phyloP scores from a whole-genome alignment of 2,329 filamentous ascomycete genomes.

The Colletotrichum nymphaeae region DNA sequence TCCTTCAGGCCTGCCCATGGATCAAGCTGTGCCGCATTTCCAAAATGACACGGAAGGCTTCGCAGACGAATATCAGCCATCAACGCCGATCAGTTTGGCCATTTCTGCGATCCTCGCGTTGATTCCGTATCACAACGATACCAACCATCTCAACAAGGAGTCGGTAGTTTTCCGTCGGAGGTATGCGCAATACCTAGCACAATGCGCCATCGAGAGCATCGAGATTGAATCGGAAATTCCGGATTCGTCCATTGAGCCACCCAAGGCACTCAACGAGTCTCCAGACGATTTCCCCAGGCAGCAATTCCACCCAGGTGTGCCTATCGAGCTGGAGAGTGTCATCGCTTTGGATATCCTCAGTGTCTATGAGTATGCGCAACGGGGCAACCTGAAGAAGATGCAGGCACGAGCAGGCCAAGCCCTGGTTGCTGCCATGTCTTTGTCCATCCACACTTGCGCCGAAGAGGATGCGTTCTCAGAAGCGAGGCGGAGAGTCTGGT shows the following conservation, averaged over 20 bases:
- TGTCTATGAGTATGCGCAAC: conserved; percentile 64
- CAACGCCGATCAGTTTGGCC: conserved; percentile 57
- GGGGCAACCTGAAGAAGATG: conserved; percentile 65
- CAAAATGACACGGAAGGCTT: conserved; percentile 50
- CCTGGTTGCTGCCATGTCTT: conserved; percentile 56
- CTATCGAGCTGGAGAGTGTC: conserved; percentile 58
- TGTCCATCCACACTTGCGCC: conserved; percentile 53
- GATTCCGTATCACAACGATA: conserved; percentile 56
- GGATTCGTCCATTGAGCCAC: conserved; percentile 56
- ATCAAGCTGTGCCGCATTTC: conserved; percentile 46
- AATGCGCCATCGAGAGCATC: conserved; percentile 59
- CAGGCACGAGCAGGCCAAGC: conserved; percentile 59
- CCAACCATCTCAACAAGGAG: conserved; percentile 48
- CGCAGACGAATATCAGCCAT: conserved; percentile 50
- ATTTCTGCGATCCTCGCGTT: conserved; percentile 61
- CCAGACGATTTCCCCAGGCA: conserved; percentile 45
- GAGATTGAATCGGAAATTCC: conserved; percentile 60
- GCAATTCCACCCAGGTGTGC: conserved; percentile 57
- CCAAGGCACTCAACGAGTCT: conserved; percentile 54
- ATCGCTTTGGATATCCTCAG: conserved; percentile 60
- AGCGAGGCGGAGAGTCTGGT: conserved; percentile 60
- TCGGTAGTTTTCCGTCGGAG: conserved; percentile 57
- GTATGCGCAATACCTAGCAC: conserved; percentile 60
- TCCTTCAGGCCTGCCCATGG: conserved; percentile 47
- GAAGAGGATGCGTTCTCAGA: conserved; percentile 55